Conservation (phyloP, 768 basidiomycete species). For the Tylopilus balloui region DNA sequence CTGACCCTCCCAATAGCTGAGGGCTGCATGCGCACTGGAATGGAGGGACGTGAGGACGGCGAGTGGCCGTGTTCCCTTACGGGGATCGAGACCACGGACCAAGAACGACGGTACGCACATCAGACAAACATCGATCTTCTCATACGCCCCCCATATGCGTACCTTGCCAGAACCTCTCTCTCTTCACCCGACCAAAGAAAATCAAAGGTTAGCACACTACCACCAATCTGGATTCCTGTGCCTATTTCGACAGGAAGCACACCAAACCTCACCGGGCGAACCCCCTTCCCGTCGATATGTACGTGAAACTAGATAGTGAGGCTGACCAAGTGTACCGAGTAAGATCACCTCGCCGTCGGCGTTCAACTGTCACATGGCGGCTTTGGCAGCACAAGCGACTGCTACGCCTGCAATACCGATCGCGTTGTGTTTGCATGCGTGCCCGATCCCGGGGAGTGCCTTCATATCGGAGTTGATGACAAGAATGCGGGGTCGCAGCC, state of each 20-base stretch:
- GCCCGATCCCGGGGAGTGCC: conserved; percentile 53
- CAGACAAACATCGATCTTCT: conserved; percentile 69
- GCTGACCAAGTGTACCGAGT: conserved; percentile 76
- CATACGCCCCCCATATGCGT: conserved; percentile 64
- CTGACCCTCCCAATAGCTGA: conserved; percentile 80
- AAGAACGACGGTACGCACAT: conserved; percentile 44
- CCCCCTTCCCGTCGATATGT: too few species aligned
- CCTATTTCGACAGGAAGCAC: too few species aligned
- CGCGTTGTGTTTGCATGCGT: conserved; percentile 79
- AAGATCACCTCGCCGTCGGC: conserved; percentile 65
- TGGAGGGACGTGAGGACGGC: neutral
- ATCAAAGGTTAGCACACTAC: neutral
- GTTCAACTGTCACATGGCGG: conserved; percentile 53
- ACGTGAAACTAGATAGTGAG: too few species aligned
- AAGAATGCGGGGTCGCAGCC: too few species aligned
- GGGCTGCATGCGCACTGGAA: conserved; percentile 66
- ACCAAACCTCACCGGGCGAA: too few species aligned
- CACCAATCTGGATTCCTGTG: too few species aligned
- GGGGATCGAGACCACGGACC: conserved; percentile 18
- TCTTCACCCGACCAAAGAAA: conserved; percentile 35
- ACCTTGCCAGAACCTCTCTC: conserved; percentile 72
- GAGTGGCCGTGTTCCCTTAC: conserved; percentile 34
- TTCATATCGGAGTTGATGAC: conserved; percentile 83
- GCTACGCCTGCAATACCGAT: conserved; percentile 74
- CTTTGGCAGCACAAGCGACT: conserved; percentile 61